phyloP scores from a whole-genome alignment of 371 early-diverging fungal genomes.

The Rhizopus delemar region DNA sequence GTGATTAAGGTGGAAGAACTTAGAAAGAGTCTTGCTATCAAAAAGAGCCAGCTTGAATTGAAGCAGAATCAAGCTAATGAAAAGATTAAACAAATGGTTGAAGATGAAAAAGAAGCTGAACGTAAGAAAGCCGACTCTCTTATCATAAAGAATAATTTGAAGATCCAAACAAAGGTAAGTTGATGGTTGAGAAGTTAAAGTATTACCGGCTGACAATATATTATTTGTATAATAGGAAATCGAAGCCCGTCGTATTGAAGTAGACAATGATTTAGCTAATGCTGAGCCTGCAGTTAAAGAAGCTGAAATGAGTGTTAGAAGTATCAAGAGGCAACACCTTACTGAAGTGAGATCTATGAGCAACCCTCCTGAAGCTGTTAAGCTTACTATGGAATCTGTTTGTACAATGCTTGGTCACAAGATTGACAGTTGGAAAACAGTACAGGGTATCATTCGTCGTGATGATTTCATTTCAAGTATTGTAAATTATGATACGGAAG shows the following conservation, averaged over 20 bases:
- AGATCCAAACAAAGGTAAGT: slow-evolving; percentile 65
- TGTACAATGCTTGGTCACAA: slow-evolving; percentile 92
- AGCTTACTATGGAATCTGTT: slow-evolving; percentile 96
- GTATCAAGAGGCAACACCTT: slow-evolving; percentile 95
- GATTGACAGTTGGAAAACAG: slow-evolving; percentile 83
- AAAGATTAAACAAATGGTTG: slow-evolving; percentile 95
- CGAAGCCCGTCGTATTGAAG: slow-evolving; percentile 76
- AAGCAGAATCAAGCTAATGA: slow-evolving; percentile 93
- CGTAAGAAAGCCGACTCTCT: slow-evolving; percentile 84
- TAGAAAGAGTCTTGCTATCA: slow-evolving; percentile 84
- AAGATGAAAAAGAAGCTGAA: slow-evolving; percentile 95
- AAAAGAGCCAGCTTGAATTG: slow-evolving; percentile 84
- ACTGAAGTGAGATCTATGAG: slow-evolving; percentile 98
- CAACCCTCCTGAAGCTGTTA: slow-evolving; percentile 96
- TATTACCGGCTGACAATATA: neutral
- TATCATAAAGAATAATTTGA: slow-evolving; percentile 79
- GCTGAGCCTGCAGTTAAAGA: slow-evolving; percentile 98
- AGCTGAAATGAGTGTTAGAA: slow-evolving; percentile 91
- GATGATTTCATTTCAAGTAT: slow-evolving; percentile 98
- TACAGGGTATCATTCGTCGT: slow-evolving; percentile 89
- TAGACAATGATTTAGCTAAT: slow-evolving; percentile 87
- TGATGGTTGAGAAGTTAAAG: neutral
- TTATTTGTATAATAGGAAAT: slow-evolving; percentile 54
- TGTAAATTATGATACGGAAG: slow-evolving; percentile 90
- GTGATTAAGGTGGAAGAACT: slow-evolving; percentile 96